Evolutionary conservation across 2,329 filamentous ascomycete genomes (phyloP).

Genomic region (Neonectria coccinea): DNA sequence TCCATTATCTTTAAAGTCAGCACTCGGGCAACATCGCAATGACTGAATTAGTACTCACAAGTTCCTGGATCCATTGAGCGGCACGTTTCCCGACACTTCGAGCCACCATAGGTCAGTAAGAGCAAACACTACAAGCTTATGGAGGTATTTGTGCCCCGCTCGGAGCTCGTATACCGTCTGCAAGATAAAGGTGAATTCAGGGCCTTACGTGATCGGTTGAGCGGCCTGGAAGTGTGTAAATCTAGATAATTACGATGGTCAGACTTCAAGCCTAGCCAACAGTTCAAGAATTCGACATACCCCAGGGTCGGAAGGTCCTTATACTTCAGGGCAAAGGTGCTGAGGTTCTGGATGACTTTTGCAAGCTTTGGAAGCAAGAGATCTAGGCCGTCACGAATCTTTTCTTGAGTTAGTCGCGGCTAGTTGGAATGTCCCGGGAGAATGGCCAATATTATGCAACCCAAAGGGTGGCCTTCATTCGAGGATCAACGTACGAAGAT

Average conservation of each 20-base stretch:
- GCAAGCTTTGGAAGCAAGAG: conserved; percentile 83
- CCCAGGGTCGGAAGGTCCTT: conserved; percentile 48
- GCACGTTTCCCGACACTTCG: conserved; percentile 30
- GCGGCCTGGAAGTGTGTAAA: conserved; percentile 31
- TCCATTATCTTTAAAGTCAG: conserved; percentile 25
- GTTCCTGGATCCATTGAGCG: conserved; percentile 34
- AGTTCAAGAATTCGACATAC: no score
- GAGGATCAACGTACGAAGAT: conserved; percentile 65
- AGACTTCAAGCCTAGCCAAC: not conserved
- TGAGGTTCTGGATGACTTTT: conserved; percentile 80
- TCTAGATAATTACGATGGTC: not conserved
- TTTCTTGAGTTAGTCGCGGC: no score
- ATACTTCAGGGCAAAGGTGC: conserved; percentile 77
- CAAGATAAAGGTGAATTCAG: no score
- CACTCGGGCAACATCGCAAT: not conserved
- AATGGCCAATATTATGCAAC: no score
- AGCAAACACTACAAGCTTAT: not conserved
- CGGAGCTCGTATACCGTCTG: not conserved
- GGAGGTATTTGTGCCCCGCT: not conserved
- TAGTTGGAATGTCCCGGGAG: no score
- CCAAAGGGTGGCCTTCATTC: no score
- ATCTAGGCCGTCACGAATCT: conserved; percentile 68
- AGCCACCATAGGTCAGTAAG: not conserved
- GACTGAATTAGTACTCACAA: conserved; percentile 5
- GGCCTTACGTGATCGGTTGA: conserved; percentile 28